These are phyloP conservation scores for Omphalotus guepiniiformis DNA, from an alignment of 768 basidiomycete genomes.

Conservation along the genomic window DNA sequence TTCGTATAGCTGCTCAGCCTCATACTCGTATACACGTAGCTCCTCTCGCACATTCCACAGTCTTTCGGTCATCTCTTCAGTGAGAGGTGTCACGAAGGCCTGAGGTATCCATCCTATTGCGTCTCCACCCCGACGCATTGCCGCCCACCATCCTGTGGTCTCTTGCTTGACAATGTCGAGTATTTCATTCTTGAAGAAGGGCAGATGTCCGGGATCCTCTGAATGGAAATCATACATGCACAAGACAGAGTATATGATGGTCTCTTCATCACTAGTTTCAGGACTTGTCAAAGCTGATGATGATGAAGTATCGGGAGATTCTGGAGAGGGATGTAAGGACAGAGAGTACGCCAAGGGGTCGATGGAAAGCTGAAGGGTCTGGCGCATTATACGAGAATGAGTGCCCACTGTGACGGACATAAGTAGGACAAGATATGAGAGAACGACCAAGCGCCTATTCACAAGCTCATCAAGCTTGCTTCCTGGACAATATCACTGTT, in stretches of 20 bases:
- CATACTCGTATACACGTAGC: conserved; percentile 42
- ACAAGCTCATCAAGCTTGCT: too few species aligned
- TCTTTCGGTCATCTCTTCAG: conserved; percentile 46
- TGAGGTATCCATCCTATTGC: conserved; percentile 74
- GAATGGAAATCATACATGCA: conserved; percentile 69
- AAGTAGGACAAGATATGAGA: too few species aligned
- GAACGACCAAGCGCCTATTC: too few species aligned
- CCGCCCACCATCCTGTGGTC: conserved; percentile 80
- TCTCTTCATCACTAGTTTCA: conserved; percentile 26
- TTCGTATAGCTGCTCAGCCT: conserved; percentile 41
- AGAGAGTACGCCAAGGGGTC: conserved; percentile 26
- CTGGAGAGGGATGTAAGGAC: conserved; percentile 24
- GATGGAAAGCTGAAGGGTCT: conserved; percentile 37
- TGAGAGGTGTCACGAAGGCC: conserved; percentile 58
- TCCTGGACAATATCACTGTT: too few species aligned
- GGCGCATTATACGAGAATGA: conserved; percentile 30
- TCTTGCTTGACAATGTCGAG: conserved; percentile 66
- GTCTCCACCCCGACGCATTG: conserved; percentile 49
- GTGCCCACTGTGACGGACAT: conserved; percentile 17
- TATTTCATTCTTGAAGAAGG: conserved; percentile 64
- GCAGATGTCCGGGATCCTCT: conserved; percentile 55
- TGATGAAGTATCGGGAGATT: conserved; percentile 23
- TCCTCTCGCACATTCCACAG: conserved; percentile 41
- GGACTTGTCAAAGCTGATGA: conserved; percentile 29
- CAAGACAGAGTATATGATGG: conserved; percentile 47